Evolutionary conservation across 2,329 filamentous ascomycete genomes (phyloP).

Genomic region (Venturia oleaginea): DNA sequence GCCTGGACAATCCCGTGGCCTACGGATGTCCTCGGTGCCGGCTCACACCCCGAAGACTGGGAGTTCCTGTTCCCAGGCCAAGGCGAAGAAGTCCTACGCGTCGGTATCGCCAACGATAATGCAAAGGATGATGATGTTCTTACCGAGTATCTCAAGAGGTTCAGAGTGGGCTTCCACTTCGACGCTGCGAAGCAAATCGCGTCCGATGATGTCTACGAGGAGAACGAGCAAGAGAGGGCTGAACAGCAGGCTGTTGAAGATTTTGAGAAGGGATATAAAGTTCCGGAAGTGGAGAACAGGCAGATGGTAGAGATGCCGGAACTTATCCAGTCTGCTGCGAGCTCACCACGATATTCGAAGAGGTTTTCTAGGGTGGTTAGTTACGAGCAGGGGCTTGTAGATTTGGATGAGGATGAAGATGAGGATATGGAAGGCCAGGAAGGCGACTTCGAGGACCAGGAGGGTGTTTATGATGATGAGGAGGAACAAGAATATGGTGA

Average conservation of each 20-base stretch:
- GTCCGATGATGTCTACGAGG: background rate
- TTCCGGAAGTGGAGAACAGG: background rate
- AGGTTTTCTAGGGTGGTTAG: background rate
- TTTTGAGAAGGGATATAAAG: background rate
- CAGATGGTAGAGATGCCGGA: conserved; percentile 4
- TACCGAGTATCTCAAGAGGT: conserved; percentile 54
- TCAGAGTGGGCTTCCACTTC: conserved; percentile 61
- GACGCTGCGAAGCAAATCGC: conserved; percentile 17
- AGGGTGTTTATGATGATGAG: background rate
- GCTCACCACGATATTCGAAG: background rate
- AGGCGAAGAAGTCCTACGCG: conserved; percentile 47
- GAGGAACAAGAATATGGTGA: background rate
- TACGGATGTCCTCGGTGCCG: conserved; percentile 46
- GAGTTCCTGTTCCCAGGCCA: conserved; percentile 45
- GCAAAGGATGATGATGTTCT: conserved; percentile 61
- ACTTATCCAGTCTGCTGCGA: background rate
- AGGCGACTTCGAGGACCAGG: background rate
- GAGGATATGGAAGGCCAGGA: conserved; percentile 23
- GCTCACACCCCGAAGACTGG: conserved; percentile 46
- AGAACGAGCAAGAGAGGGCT: background rate
- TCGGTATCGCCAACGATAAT: conserved; percentile 57
- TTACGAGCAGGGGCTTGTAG: conserved; percentile 2
- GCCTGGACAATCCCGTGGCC: conserved; percentile 12
- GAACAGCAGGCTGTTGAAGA: background rate
- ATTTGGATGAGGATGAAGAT: background rate